phyloP scores from a whole-genome alignment of 139 green algal genomes.

The Mychonastes homosphaera region DNA sequence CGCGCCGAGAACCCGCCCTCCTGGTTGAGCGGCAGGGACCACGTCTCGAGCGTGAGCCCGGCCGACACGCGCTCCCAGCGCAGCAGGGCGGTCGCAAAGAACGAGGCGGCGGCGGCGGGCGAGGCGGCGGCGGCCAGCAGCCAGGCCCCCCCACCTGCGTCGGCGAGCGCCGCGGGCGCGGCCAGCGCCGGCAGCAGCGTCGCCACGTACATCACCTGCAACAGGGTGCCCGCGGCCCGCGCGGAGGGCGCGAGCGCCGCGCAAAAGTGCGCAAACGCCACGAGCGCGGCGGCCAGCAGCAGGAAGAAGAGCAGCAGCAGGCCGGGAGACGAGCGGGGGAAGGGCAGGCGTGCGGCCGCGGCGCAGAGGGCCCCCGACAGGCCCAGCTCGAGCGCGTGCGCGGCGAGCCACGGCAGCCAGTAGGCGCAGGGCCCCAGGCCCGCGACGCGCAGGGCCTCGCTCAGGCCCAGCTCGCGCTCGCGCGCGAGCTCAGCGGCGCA shows the following conservation, averaged over 20 bases:
- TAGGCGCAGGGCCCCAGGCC: slow-evolving; percentile 50
- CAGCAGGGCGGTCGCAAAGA: slow-evolving; percentile 56
- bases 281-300: slow-evolving; percentile 48
- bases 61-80: slow-evolving; percentile 44
- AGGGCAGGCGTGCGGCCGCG: slow-evolving; percentile 29
- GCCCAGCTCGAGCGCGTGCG: slow-evolving; percentile 45
- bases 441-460: slow-evolving; percentile 66
- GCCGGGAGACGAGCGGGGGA: slow-evolving; percentile 14
- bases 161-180: neutral
- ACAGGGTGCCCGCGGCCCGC: slow-evolving; percentile 46
- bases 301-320: slow-evolving; percentile 59
- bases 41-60: slow-evolving; percentile 9
- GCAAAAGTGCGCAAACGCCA: slow-evolving; percentile 54
- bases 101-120: slow-evolving; percentile 54
- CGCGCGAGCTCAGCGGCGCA: slow-evolving; percentile 35
- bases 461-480: slow-evolving; percentile 70
- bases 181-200: slow-evolving; percentile 61
- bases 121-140: neutral
- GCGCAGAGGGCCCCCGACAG: slow-evolving; percentile 45
- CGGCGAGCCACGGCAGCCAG: slow-evolving; percentile 56
- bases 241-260: slow-evolving; percentile 50
- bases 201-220: slow-evolving; percentile 51
- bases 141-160: neutral
- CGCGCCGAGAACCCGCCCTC: neutral
- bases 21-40: neutral